These are phyloP conservation scores for Hirschfeldia incana DNA, from an alignment of 345 rosid species.

Conservation along the genomic window DNA sequence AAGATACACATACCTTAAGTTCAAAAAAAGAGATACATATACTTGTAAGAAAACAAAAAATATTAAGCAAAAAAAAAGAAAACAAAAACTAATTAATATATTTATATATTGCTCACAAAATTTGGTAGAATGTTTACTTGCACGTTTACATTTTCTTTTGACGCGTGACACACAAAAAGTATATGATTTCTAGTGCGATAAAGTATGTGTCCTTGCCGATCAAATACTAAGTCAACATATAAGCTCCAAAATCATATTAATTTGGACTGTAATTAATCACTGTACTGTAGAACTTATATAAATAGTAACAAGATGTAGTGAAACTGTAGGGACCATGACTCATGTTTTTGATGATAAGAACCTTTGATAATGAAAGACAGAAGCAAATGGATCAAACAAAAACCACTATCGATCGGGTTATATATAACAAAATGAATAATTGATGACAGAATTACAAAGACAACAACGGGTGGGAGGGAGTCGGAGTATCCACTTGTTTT, in stretches of 20 bases:
- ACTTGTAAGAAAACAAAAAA: not conserved
- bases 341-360: constrained; percentile 46
- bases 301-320: constrained; percentile 9
- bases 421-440: constrained; percentile 24
- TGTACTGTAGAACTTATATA: not conserved
- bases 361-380: constrained; percentile 62
- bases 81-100: no score
- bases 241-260: not conserved
- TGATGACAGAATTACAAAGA: constrained; percentile 49
- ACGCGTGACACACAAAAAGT: not conserved
- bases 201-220: not conserved
- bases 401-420: not conserved
- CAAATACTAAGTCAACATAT: not conserved
- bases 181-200: not conserved
- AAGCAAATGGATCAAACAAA: constrained; percentile 75
- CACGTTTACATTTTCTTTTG: not conserved
- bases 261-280: not conserved
- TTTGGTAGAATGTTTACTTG: not conserved
- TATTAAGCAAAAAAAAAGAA: not conserved
- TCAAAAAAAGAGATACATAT: not conserved
- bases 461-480: constrained; percentile 41
- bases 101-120: not conserved
- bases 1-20: not conserved
- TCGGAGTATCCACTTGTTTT: constrained; percentile 63
- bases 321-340: constrained; percentile 27